These are phyloP conservation scores for Fomitopsis pulvina DNA, from an alignment of 768 basidiomycete species.

Conservation along the genomic window DNA sequence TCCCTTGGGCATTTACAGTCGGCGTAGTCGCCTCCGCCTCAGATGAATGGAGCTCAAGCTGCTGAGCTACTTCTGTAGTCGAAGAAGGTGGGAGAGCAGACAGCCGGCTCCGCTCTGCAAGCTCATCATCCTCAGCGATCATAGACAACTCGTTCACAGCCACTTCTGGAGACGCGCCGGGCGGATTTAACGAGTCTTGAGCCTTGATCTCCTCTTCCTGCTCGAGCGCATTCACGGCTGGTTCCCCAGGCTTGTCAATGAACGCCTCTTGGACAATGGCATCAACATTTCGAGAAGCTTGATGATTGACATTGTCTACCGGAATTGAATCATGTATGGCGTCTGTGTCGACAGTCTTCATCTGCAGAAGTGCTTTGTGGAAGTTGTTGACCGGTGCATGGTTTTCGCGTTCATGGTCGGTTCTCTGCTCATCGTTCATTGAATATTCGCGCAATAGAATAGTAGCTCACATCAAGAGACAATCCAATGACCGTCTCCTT, in stretches of 20 bases:
- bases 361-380: constrained; percentile 34
- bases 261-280: not conserved
- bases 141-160: constrained; percentile 48
- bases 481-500: constrained; percentile 33
- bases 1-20: not conserved
- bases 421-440: constrained; percentile 25
- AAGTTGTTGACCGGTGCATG: constrained; percentile 37
- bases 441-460: not conserved
- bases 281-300: no score
- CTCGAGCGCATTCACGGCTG: no score
- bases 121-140: constrained; percentile 68
- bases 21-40: not conserved
- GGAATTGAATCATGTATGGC: not conserved
- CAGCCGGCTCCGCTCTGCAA: constrained; percentile 31
- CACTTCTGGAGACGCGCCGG: not conserved
- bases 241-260: no score
- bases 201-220: no score
- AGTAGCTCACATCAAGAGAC: constrained; percentile 39
- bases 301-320: no score
- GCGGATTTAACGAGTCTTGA: not conserved
- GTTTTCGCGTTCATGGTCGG: constrained; percentile 33
- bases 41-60: not conserved
- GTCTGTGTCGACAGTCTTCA: constrained; percentile 1
- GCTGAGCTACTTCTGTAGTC: not conserved
- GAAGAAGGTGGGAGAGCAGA: constrained; percentile 1